Conservation (phyloP, 2,329 filamentous ascomycete genomes). For the Diaporthe sp. region DNA sequence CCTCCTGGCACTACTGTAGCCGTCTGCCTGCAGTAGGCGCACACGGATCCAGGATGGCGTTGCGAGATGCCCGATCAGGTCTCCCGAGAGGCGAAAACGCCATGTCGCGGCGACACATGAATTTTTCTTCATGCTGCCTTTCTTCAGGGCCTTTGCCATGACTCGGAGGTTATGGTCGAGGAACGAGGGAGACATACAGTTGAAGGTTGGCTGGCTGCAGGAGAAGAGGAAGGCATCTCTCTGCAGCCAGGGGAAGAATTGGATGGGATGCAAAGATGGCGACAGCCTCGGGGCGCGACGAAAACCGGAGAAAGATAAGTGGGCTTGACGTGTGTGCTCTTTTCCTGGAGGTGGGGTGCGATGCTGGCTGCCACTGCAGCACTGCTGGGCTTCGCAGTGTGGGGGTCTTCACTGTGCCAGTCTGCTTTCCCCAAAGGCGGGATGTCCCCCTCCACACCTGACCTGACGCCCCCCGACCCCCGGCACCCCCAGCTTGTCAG, state of each 20-base stretch:
- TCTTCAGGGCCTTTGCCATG: not conserved
- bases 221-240: not conserved
- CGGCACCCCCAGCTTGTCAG: conserved; percentile 19
- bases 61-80: conserved; percentile 1
- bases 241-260: not conserved
- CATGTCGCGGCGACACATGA: not conserved
- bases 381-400: conserved; percentile 14
- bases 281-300: conserved; percentile 19
- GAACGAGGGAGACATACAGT: not conserved
- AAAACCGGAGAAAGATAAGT: conserved; percentile 22
- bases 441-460: conserved; percentile 14
- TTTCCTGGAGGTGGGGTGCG: conserved; percentile 18
- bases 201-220: not conserved
- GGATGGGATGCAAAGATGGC: conserved; percentile 3
- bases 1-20: conserved; percentile 31
- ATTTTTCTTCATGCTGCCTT: not conserved
- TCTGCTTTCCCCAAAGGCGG: conserved; percentile 17
- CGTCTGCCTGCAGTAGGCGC: not conserved
- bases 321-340: conserved; percentile 19
- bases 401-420: conserved; percentile 4
- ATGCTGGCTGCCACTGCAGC: conserved; percentile 12
- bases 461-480: conserved; percentile 19
- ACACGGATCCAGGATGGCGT: conserved; percentile 9
- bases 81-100: conserved; percentile 24
- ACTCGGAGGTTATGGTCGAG: conserved; percentile 2